phyloP scores from a whole-genome alignment of 2,329 filamentous ascomycete genomes.

The Ophioceras dolichostomum region DNA sequence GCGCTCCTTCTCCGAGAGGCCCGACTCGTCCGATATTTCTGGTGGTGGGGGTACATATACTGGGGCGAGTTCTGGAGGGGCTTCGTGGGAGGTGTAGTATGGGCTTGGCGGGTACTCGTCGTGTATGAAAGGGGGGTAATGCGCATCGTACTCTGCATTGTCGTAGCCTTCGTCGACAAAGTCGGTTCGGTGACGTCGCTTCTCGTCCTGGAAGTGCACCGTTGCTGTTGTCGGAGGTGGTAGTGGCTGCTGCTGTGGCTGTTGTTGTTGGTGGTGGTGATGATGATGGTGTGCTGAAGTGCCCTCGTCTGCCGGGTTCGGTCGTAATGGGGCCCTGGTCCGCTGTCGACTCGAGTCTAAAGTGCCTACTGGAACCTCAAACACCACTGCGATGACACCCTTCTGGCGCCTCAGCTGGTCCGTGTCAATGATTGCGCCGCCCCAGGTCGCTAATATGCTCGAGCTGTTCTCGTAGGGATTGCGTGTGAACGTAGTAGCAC shows the following conservation, averaged over 20 bases:
- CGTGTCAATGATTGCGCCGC: constrained; percentile 71
- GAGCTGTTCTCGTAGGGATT: constrained; percentile 24
- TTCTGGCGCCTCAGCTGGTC: constrained; percentile 78
- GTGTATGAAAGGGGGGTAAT: not conserved
- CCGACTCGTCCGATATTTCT: constrained; percentile 44
- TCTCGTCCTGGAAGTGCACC: not conserved
- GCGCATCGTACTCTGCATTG: not conserved
- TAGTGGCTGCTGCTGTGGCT: constrained; percentile 3
- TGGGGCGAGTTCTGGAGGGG: constrained; percentile 24
- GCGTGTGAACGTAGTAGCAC: constrained; percentile 10
- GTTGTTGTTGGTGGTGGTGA: not conserved
- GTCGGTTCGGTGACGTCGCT: not conserved
- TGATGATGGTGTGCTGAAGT: not conserved
- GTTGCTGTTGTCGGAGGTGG: constrained; percentile 2
- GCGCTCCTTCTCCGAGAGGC: constrained; percentile 70
- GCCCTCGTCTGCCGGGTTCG: not conserved
- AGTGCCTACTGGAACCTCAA: constrained; percentile 82
- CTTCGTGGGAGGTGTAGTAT: constrained; percentile 12
- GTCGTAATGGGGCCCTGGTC: constrained; percentile 14
- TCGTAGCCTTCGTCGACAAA: not conserved
- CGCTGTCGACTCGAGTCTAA: constrained; percentile 55
- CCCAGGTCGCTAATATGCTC: constrained; percentile 39
- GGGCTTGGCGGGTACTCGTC: constrained; percentile 1
- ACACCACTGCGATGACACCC: constrained; percentile 75
- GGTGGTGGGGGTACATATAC: constrained; percentile 46